phyloP scores from a whole-genome alignment of 2,329 filamentous ascomycete genomes.

The Davidsoniella eucalypti region DNA sequence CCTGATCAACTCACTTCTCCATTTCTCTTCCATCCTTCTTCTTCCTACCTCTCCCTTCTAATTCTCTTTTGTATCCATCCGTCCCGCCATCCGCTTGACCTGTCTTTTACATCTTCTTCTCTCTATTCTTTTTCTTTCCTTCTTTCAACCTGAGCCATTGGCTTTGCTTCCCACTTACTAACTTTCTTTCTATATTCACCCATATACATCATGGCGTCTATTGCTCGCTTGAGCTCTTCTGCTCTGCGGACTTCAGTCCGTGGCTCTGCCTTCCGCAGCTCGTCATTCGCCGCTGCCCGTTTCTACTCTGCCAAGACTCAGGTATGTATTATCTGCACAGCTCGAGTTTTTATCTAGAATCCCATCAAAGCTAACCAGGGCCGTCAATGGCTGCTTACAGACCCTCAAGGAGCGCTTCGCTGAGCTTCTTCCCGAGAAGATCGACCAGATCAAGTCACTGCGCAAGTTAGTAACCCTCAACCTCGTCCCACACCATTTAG shows the following conservation, averaged over 20 bases:
- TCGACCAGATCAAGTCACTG: slow-evolving; percentile 98
- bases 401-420: slow-evolving; percentile 97
- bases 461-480: slow-evolving; percentile 53
- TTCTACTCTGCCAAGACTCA: slow-evolving; percentile 89
- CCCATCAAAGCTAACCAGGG: slow-evolving; percentile 10
- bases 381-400: slow-evolving; percentile 28
- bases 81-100: slow-evolving; percentile 10
- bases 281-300: slow-evolving; percentile 67
- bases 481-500: slow-evolving; percentile 6
- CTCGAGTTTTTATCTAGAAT: not conserved
- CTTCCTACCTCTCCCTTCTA: slow-evolving; percentile 18
- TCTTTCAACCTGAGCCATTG: not conserved
- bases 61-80: slow-evolving; percentile 10
- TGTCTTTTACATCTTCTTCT: slow-evolving; percentile 19
- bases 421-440: slow-evolving; percentile 85
- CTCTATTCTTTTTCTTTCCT: slow-evolving; percentile 15
- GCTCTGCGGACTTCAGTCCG: slow-evolving; percentile 63
- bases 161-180: slow-evolving; percentile 3
- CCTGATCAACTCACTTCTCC: slow-evolving; percentile 1
- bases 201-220: slow-evolving; percentile 55
- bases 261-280: slow-evolving; percentile 49
- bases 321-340: slow-evolving; percentile 28
- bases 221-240: slow-evolving; percentile 65
- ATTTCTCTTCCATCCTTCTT: slow-evolving; percentile 22
- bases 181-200: slow-evolving; percentile 16